Conservation (phyloP, 129 eudicot species). For the Centella asiatica region DNA sequence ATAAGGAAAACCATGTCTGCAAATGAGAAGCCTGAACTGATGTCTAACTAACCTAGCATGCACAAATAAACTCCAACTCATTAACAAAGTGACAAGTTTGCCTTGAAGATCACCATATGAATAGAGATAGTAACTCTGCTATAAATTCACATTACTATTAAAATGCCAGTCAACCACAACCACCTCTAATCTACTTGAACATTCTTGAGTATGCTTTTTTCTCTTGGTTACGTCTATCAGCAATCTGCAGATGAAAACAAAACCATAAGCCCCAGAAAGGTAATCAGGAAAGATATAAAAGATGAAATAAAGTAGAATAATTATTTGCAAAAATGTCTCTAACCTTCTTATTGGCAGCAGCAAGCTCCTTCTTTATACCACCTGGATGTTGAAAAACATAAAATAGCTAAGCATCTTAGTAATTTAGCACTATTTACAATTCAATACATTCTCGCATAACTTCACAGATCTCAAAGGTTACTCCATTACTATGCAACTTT, state of each 20-base stretch:
- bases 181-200: slow-evolving; percentile 41
- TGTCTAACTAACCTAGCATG: slow-evolving; percentile 18
- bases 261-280: too few relatives aligned
- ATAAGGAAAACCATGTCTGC: slow-evolving; percentile 18
- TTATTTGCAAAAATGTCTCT: slow-evolving; percentile 1
- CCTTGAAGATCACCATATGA: background rate
- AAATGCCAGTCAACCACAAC: slow-evolving; percentile 3
- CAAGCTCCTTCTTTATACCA: slow-evolving; percentile 77
- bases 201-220: slow-evolving; percentile 69
- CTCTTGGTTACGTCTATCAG: slow-evolving; percentile 69
- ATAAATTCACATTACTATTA: background rate
- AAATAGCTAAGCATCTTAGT: background rate
- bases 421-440: background rate
- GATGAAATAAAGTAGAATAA: background rate
- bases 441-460: background rate
- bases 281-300: background rate
- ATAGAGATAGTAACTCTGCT: background rate
- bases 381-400: slow-evolving; percentile 28
- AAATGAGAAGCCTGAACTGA: slow-evolving; percentile 15
- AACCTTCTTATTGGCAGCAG: slow-evolving; percentile 70
- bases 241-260: slow-evolving; percentile 67
- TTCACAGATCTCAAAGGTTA: background rate
- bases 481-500: background rate
- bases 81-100: background rate
- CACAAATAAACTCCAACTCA: background rate